Conservation (phyloP, 352 stramenopile genomes). For the Phytophthora melonis region DNA sequence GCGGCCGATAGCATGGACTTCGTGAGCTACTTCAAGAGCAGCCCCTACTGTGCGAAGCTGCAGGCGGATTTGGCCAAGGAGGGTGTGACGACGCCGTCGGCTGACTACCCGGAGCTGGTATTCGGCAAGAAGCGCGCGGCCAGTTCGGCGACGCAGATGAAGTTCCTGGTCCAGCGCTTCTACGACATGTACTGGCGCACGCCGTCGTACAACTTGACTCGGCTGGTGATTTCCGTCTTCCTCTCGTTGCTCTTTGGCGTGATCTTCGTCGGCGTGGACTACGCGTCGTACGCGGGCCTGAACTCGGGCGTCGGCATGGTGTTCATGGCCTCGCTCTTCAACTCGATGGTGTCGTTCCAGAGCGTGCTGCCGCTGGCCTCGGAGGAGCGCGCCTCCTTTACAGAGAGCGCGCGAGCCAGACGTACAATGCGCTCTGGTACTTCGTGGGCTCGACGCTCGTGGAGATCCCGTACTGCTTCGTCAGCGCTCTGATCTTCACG, state of each 20-base stretch:
- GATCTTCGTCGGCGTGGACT: constrained; percentile 58
- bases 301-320: constrained; percentile 71
- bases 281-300: constrained; percentile 39
- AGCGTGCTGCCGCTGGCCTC: constrained; percentile 78
- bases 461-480: constrained; percentile 40
- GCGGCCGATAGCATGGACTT: constrained; percentile 30
- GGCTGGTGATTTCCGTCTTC: constrained; percentile 64
- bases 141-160: constrained; percentile 32
- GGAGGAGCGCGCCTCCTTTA: constrained; percentile 82
- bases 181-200: constrained; percentile 78
- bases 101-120: constrained; percentile 29
- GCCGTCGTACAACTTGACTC: constrained; percentile 83
- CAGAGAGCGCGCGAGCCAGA: constrained; percentile 56
- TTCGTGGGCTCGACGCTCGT: constrained; percentile 55
- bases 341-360: constrained; percentile 66
- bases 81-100: constrained; percentile 32
- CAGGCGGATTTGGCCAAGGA: constrained; percentile 23
- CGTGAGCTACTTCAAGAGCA: constrained; percentile 38
- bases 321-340: constrained; percentile 79
- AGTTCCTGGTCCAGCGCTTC: constrained; percentile 43
- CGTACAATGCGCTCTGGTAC: constrained; percentile 55
- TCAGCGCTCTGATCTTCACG: constrained; percentile 58
- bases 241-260: constrained; percentile 77
- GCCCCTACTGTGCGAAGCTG: constrained; percentile 16
- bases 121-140: constrained; percentile 45